phyloP scores from a whole-genome alignment of 106 monocot species.

The Gastrodia elata region DNA sequence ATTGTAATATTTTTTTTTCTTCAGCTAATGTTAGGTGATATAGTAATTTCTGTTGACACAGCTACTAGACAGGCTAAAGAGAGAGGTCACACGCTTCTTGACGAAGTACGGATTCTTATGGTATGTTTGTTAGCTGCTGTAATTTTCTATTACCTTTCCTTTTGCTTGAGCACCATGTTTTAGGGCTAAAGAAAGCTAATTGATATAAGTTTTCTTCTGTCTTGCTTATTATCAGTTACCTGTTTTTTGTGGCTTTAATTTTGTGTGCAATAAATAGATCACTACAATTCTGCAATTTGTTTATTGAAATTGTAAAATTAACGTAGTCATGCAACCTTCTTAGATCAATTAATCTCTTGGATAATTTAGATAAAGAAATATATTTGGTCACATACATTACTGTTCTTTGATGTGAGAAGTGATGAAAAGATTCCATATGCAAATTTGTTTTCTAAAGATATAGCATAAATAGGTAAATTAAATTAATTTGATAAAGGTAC shows the following conservation, averaged over 20 bases:
- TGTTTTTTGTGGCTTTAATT: background rate
- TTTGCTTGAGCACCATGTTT: background rate
- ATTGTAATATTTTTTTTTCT: background rate
- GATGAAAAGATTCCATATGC: no score
- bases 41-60: constrained; percentile 84
- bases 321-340: background rate
- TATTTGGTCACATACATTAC: no score
- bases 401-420: no score
- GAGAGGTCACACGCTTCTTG: constrained; percentile 70
- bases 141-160: background rate
- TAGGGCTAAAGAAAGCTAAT: background rate
- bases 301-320: background rate
- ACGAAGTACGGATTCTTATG: constrained; percentile 83
- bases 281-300: background rate
- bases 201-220: background rate
- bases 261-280: background rate
- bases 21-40: constrained; percentile 77
- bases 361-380: background rate
- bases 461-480: no score
- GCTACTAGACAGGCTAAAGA: constrained; percentile 80
- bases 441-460: no score
- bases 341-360: background rate
- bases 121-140: constrained; percentile 17
- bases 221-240: background rate
- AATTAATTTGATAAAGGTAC: no score